Conservation (phyloP, 106 monocot genomes). For the Dioscorea zingiberensis region DNA sequence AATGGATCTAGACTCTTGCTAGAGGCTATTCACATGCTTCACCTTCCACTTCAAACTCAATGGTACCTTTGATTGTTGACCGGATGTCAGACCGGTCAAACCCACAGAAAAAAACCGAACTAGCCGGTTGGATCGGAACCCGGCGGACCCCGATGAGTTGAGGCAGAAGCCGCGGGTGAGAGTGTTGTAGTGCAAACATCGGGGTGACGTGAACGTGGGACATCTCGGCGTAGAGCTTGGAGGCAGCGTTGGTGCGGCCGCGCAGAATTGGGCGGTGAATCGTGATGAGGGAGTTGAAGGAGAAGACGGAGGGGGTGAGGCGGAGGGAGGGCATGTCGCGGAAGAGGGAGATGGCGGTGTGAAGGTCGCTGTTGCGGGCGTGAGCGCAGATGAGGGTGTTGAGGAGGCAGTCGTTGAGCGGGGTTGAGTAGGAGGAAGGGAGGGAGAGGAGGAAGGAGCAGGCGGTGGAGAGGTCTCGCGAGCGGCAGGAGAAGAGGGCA, state of each 20-base stretch:
- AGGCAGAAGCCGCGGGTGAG: constrained; percentile 70
- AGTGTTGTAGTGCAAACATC: constrained; percentile 77
- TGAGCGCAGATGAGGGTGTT: constrained; percentile 59
- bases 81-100: too few relatives aligned
- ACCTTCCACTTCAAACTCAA: too few relatives aligned
- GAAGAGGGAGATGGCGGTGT: constrained; percentile 41
- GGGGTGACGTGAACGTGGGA: constrained; percentile 14
- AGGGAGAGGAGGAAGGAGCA: constrained; percentile 34
- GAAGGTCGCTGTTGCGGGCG: constrained; percentile 29
- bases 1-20: too few relatives aligned
- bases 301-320: constrained; percentile 73
- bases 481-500: constrained; percentile 39
- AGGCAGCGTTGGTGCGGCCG: constrained; percentile 48
- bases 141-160: too few relatives aligned
- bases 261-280: constrained; percentile 43
- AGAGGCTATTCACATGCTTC: too few relatives aligned
- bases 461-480: constrained; percentile 35
- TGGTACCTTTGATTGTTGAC: too few relatives aligned
- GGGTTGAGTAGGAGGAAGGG: constrained; percentile 23
- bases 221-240: constrained; percentile 50
- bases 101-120: too few relatives aligned
- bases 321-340: constrained; percentile 30
- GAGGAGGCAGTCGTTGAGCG: constrained; percentile 46
- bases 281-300: constrained; percentile 72
- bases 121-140: too few relatives aligned